These are phyloP conservation scores for Pythium aquatile DNA, from an alignment of 352 stramenopile genomes.

Conservation along the genomic window DNA sequence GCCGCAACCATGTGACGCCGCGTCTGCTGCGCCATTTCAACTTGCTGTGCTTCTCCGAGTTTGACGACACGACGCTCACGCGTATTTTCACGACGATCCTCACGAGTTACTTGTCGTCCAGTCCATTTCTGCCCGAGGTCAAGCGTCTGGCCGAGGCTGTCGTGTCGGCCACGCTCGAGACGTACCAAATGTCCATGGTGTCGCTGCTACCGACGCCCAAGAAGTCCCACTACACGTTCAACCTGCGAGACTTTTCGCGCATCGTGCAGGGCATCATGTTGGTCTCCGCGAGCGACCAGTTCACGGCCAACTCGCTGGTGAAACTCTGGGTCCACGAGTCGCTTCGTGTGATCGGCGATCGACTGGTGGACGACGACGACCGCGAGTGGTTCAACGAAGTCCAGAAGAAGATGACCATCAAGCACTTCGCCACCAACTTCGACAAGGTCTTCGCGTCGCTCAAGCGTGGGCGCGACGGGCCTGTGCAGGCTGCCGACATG, in stretches of 20 bases:
- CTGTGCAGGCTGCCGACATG: constrained; percentile 77
- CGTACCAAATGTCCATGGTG: constrained; percentile 86
- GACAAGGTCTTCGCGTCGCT: constrained; percentile 84
- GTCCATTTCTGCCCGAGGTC: constrained; percentile 68
- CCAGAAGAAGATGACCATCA: constrained; percentile 85
- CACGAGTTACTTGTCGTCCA: constrained; percentile 74
- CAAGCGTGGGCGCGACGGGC: constrained; percentile 69
- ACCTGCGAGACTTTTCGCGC: constrained; percentile 92
- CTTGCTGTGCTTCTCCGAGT: constrained; percentile 92
- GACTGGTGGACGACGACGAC: constrained; percentile 91
- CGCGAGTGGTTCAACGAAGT: constrained; percentile 91
- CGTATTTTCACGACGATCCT: constrained; percentile 93
- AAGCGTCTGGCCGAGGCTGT: constrained; percentile 72
- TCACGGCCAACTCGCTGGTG: constrained; percentile 78
- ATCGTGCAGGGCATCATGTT: constrained; percentile 94
- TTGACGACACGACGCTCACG: constrained; percentile 91
- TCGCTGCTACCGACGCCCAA: constrained; percentile 90
- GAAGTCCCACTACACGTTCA: constrained; percentile 97
- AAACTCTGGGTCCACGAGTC: constrained; percentile 95
- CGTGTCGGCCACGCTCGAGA: constrained; percentile 89
- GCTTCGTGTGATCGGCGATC: constrained; percentile 93
- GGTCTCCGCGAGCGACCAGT: constrained; percentile 77
- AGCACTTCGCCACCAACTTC: constrained; percentile 88
- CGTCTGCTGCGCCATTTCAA: constrained; percentile 92
- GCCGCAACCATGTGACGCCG: constrained; percentile 90